These are phyloP conservation scores for Trebouxiophyceae sp. DNA, from an alignment of 163 green algal genomes.

Conservation along the genomic window DNA sequence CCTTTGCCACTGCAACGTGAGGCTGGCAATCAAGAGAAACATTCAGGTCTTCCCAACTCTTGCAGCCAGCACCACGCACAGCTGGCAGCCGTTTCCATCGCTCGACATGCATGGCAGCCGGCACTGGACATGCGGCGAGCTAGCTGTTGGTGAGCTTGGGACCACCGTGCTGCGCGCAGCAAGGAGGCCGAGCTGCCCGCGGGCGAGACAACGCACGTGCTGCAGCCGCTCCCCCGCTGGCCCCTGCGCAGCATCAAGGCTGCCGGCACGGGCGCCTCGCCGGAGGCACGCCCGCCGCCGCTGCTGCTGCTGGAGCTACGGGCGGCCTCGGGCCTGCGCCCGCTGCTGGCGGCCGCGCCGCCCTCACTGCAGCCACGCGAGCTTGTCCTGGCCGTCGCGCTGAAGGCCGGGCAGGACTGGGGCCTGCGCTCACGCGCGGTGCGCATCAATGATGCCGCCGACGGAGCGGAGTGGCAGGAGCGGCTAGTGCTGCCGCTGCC, in stretches of 20 bases:
- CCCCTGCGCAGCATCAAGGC: conserved; percentile 20
- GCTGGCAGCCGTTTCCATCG: too few species aligned
- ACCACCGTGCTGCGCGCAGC: conserved; percentile 21
- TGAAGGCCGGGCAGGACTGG: neutral
- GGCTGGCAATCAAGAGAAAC: too few species aligned
- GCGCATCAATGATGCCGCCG: neutral
- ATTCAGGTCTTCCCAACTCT: too few species aligned
- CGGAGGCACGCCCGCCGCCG: conserved; percentile 26
- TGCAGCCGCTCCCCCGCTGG: conserved; percentile 49
- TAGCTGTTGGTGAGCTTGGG: too few species aligned
- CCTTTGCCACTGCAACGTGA: too few species aligned
- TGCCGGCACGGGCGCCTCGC: neutral
- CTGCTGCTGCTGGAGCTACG: conserved; percentile 55
- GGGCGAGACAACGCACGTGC: conserved; percentile 14
- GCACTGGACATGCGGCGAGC: too few species aligned
- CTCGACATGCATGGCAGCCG: too few species aligned
- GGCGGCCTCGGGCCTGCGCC: neutral
- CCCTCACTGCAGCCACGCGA: neutral
- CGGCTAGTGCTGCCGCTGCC: conserved; percentile 38
- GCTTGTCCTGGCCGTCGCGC: neutral
- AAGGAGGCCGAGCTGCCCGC: conserved; percentile 24
- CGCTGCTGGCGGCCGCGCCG: conserved; percentile 1
- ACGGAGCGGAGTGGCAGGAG: conserved; percentile 26
- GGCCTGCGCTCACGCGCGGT: conserved; percentile 8
- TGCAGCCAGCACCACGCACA: too few species aligned